Conservation (phyloP, 306 rosid genomes). For the Coriaria nepalensis region DNA sequence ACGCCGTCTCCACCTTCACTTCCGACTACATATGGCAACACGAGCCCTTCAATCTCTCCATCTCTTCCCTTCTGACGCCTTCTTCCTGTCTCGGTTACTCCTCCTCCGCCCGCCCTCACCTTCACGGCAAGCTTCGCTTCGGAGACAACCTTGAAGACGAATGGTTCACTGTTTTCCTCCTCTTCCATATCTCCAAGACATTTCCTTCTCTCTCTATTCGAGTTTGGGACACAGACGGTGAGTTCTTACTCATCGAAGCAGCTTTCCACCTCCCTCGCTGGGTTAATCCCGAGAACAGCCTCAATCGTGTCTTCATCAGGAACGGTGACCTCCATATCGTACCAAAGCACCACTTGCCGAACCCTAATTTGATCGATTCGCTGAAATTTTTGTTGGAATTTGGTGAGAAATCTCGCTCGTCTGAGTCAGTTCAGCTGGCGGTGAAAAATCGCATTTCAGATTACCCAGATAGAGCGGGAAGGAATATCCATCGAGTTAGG, state of each 20-base stretch:
- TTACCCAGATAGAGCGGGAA: conserved; percentile 53
- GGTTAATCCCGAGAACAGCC: conserved; percentile 68
- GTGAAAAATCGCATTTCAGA: conserved; percentile 40
- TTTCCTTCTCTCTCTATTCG: conserved; percentile 60
- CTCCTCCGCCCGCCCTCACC: conserved; percentile 47
- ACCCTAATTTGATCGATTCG: conserved; percentile 45
- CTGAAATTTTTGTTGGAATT: conserved; percentile 27
- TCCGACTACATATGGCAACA: conserved; percentile 80
- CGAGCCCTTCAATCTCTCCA: conserved; percentile 61
- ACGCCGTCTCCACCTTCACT: conserved; percentile 41
- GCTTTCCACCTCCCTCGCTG: conserved; percentile 95
- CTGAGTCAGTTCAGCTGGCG: conserved; percentile 46
- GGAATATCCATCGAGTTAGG: conserved; percentile 46
- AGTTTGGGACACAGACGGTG: conserved; percentile 92
- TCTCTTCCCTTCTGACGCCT: conserved; percentile 32
- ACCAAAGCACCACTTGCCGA: conserved; percentile 25
- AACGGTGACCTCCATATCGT: conserved; percentile 43
- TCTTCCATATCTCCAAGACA: conserved; percentile 39
- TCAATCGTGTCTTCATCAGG: conserved; percentile 63
- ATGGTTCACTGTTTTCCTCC: conserved; percentile 87
- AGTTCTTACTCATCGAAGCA: conserved; percentile 82
- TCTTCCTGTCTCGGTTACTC: conserved; percentile 28
- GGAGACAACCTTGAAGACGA: conserved; percentile 87
- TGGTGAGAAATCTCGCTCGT: conserved; percentile 32
- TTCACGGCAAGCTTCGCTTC: conserved; percentile 76